phyloP scores from a whole-genome alignment of 768 basidiomycete species.

The Sarcodon aspratus region DNA sequence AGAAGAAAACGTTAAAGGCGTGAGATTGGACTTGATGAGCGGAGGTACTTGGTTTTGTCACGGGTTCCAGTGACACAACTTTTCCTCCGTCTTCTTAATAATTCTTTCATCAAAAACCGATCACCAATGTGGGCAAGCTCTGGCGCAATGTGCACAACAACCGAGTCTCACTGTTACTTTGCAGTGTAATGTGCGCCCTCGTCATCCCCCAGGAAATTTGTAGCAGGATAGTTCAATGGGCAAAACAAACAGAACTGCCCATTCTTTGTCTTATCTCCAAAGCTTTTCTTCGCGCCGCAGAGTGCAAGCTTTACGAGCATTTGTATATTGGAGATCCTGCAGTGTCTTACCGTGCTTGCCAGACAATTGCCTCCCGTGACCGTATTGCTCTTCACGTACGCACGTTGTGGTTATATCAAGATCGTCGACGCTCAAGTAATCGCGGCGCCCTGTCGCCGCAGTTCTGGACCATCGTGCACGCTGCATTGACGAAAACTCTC shows the following conservation, averaged over 20 bases:
- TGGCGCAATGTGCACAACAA: no score
- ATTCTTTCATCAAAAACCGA: no score
- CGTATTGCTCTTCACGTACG: conserved; percentile 28
- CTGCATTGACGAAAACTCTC: conserved; percentile 29
- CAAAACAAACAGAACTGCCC: conserved; percentile 24
- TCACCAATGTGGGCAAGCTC: no score
- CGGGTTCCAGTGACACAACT: no score
- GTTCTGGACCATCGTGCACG: conserved; percentile 35
- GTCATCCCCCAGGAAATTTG: conserved; percentile 32
- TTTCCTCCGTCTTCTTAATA: no score
- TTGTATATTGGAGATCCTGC: conserved; percentile 27
- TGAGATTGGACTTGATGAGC: no score
- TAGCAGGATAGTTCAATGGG: conserved; percentile 26
- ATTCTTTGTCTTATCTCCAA: conserved; percentile 34
- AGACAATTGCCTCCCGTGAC: conserved; percentile 22
- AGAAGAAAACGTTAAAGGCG: conserved; percentile 1
- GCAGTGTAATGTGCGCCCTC: no score
- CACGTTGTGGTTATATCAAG: conserved; percentile 29
- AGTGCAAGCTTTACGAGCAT: conserved; percentile 31
- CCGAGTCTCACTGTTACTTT: no score
- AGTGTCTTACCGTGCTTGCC: conserved; percentile 24
- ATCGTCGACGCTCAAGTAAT: conserved; percentile 12
- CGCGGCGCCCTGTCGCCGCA: conserved; percentile 12
- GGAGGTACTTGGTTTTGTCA: no score
- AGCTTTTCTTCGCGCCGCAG: conserved; percentile 35